Percentiles rank a stretch among this genome's conserved stretches.
These are phyloP conservation scores for Omphalotus olearius DNA, from an alignment of 1,284 basidiomycete genomes.

Conservation along the genomic window DNA sequence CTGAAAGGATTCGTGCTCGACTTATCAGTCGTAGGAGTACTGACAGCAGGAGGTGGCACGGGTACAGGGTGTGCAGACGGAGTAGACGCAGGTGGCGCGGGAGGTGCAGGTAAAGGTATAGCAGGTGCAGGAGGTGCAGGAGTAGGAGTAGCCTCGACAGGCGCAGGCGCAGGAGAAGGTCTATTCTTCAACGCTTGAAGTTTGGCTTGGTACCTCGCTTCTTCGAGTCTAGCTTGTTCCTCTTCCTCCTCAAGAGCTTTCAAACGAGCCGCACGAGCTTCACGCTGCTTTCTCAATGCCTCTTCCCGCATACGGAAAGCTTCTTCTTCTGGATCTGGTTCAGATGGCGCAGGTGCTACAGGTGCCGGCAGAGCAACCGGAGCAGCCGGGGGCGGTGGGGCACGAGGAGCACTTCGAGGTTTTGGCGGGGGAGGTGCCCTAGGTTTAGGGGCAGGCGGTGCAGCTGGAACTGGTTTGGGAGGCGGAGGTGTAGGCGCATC, in stretches of 20 bases:
- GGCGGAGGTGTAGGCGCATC: conserved; percentile 20
- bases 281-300: conserved; percentile 60
- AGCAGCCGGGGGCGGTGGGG: conserved; percentile 27
- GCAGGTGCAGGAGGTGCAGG: conserved; percentile 13
- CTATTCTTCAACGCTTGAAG: conserved; percentile 44
- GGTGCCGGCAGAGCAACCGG: conserved; percentile 37
- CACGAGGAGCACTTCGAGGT: conserved; percentile 21
- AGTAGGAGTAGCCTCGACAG: conserved; percentile 13
- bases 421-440: conserved; percentile 43
- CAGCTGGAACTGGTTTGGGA: conserved; percentile 20
- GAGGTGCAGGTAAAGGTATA: conserved; percentile 21
- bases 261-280: conserved; percentile 59
- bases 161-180: conserved; percentile 27
- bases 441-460: conserved; percentile 30
- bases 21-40: conserved; percentile 27
- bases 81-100: conserved; percentile 24
- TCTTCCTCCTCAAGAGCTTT: conserved; percentile 71
- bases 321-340: conserved; percentile 62
- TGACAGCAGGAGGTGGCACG: not conserved
- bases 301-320: conserved; percentile 61
- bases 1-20: conserved; percentile 66
- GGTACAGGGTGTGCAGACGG: too few relatives aligned
- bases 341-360: conserved; percentile 25
- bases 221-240: conserved; percentile 59
- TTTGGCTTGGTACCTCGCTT: conserved; percentile 54